Evolutionary conservation across 106 monocot species (phyloP), one percentile per base, ranked within the genome.

Genomic region (Dactylorhiza incarnata): DNA sequence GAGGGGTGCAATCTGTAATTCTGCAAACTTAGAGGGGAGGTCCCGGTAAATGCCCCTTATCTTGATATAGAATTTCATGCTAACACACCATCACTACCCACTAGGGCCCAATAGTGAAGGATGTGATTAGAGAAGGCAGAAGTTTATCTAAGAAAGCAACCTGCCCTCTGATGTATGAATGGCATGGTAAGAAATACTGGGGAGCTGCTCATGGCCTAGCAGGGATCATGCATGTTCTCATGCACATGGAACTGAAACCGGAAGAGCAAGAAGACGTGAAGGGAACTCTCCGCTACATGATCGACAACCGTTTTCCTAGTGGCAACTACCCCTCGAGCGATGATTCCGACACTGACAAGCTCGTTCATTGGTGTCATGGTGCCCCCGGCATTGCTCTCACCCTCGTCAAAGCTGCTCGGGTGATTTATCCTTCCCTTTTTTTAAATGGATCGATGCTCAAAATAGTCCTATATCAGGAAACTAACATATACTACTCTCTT

Each of bases 321-420:
- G 93, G 93, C 9, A 96, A 96, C 74, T 96, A 96, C 77, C 93
- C 89, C 20, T 90, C 93, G 0, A 93, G 89, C 45, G 93, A 93
- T 73, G 88, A 87, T 15, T 81, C 73, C 13, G 74, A 82, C 6
- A 71, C 75, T 26, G 93, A 93, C 51, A 83, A 81, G 15, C 89
- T 96, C 1, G 96, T 96, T 71, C 96, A 93, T 73, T 96, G 96
- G 96, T 96, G 96, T 71, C 93, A 96, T 73, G 96, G 96, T 59
- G 92, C 96, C n/a, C 93, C 96, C 44, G 96, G 96, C 59, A 78
- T 93, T 48, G 80, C 91, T 54, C 87, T 96, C 48, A 93, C 93
- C 53, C 79, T 93, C 5, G 43, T 82, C 58, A 90, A 87, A 87
- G 93, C 93, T 73, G 83, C 79, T 82, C 75, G 87, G 82, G 93